Conservation (phyloP, 495 filamentous ascomycete species). For the Geoglossum glabrum region DNA sequence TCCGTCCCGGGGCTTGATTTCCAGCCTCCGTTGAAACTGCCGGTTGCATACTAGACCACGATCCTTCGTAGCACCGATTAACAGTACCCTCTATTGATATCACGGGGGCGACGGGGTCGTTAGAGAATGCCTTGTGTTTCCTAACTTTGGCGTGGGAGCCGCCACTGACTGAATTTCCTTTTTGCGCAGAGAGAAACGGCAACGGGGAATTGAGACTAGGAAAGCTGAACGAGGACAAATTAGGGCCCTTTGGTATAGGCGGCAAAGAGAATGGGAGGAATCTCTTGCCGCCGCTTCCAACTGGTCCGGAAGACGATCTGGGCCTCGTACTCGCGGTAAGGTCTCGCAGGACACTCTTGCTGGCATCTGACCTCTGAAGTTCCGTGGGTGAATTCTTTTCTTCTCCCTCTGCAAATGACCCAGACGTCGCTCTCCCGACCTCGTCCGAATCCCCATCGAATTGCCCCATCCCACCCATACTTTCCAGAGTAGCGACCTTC, state of each 20-base stretch:
- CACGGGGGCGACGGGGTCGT: background rate
- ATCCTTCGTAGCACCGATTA: background rate
- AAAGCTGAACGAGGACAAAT: background rate
- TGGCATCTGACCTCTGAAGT: background rate
- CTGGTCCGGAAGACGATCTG: background rate
- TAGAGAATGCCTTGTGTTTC: background rate
- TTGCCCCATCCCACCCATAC: conserved; percentile 28
- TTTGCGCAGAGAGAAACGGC: background rate
- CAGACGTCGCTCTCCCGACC: conserved; percentile 6
- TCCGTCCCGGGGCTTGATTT: background rate
- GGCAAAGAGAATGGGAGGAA: conserved; percentile 2
- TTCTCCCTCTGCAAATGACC: background rate
- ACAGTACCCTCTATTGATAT: background rate
- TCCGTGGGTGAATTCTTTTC: background rate
- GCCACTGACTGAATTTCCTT: background rate
- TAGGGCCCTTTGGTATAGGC: conserved; percentile 2
- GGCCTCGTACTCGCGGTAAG: background rate
- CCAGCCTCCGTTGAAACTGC: background rate
- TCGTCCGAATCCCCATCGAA: conserved; percentile 23
- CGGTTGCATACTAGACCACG: background rate
- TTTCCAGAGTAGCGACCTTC: conserved; percentile 41
- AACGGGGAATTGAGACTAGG: background rate
- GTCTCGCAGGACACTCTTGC: background rate
- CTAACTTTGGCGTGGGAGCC: background rate
- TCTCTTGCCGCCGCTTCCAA: background rate